A percentile compares a stretch with the other conserved stretches of the same genome.
Conservation (phyloP, 1,284 basidiomycete genomes). For the Takashimella koratensis region DNA sequence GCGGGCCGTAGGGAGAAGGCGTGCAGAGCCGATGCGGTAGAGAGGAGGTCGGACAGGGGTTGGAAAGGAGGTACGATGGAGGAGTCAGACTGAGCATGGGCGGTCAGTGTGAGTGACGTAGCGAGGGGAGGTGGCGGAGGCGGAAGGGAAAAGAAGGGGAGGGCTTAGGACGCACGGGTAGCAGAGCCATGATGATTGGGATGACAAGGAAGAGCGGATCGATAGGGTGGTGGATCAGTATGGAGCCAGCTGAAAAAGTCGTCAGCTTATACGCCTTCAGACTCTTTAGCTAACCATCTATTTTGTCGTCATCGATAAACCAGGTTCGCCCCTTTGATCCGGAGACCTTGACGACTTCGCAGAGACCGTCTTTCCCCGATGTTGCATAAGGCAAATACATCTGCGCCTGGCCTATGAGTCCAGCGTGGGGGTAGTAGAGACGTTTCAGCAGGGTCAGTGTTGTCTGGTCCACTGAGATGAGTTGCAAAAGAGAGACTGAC, state of each 20-base stretch:
- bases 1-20: constrained; percentile 25
- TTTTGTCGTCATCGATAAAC: constrained; percentile 37
- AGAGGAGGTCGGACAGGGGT: constrained; percentile 37
- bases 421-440: too few relatives aligned
- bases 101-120: constrained; percentile 23
- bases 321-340: constrained; percentile 37
- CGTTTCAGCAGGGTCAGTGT: too few relatives aligned
- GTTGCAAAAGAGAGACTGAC: constrained; percentile 20
- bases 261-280: neutral
- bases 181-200: constrained; percentile 30
- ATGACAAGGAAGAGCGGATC: constrained; percentile 43
- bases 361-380: constrained; percentile 14
- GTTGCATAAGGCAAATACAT: constrained; percentile 31
- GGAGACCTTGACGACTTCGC: constrained; percentile 34
- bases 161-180: constrained; percentile 20
- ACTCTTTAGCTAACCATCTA: constrained; percentile 30
- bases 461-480: neutral
- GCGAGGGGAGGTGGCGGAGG: constrained; percentile 14
- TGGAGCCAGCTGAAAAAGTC: constrained; percentile 27
- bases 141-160: neutral
- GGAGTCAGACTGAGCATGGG: neutral
- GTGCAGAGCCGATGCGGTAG: constrained; percentile 16
- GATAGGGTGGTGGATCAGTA: constrained; percentile 38
- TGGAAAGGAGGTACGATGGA: constrained; percentile 25
- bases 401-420: constrained; percentile 30